A percentile compares a stretch with the other conserved stretches of the same genome.
phyloP scores from a whole-genome alignment of 2,329 filamentous ascomycete species.

The Hysterium pulicare region DNA sequence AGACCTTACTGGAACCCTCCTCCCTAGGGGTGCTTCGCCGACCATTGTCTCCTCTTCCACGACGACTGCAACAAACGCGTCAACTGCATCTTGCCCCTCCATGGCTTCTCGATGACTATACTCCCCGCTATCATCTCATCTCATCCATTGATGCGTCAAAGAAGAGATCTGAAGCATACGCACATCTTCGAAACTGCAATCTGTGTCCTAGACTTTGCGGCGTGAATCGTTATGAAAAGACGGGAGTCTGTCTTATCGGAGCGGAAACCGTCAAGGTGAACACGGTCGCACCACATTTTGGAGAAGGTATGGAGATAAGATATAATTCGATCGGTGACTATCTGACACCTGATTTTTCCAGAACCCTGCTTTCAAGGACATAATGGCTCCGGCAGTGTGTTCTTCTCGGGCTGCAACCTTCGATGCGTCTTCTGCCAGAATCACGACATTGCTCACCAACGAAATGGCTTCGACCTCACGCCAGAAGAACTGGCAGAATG shows the following conservation, averaged over 20 bases:
- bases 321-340: too few species aligned
- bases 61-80: slow-evolving; percentile 15
- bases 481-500: slow-evolving; percentile 77
- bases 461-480: slow-evolving; percentile 75
- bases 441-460: slow-evolving; percentile 76
- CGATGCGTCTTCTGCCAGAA: slow-evolving; percentile 75
- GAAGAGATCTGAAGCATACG: slow-evolving; percentile 71
- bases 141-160: slow-evolving; percentile 65
- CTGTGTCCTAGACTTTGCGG: slow-evolving; percentile 74
- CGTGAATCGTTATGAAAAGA: slow-evolving; percentile 76
- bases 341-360: slow-evolving; percentile 17
- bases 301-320: slow-evolving; percentile 49
- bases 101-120: slow-evolving; percentile 72
- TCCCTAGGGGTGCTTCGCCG: too few species aligned
- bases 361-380: slow-evolving; percentile 81
- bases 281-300: slow-evolving; percentile 81
- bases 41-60: not conserved
- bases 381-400: slow-evolving; percentile 75
- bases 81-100: slow-evolving; percentile 54
- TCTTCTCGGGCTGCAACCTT: slow-evolving; percentile 75
- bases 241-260: slow-evolving; percentile 75
- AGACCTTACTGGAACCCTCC: too few species aligned
- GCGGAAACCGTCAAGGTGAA: slow-evolving; percentile 72
- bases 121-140: slow-evolving; percentile 67
- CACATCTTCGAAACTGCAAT: slow-evolving; percentile 75